Evolutionary conservation across 495 filamentous ascomycete genomes (phyloP).

Genomic region (Neurospora cerealis): DNA sequence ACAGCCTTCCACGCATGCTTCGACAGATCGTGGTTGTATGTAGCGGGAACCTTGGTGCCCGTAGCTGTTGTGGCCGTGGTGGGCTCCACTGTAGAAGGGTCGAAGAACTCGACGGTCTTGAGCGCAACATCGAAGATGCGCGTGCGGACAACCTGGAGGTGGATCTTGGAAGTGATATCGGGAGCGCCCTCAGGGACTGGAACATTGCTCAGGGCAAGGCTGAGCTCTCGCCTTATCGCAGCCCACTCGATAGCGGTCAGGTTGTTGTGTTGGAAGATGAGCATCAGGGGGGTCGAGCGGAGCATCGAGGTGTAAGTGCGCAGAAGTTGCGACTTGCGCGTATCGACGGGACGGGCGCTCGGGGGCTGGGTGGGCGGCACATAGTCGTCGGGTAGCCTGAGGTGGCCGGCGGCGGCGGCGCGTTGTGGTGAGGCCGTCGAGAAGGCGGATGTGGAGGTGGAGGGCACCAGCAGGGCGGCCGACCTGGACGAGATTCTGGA

Average conservation of each 20-base stretch:
- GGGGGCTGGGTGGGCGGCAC: conserved; percentile 72
- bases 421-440: conserved; percentile 21
- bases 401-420: conserved; percentile 27
- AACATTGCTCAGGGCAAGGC: conserved; percentile 54
- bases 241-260: conserved; percentile 80
- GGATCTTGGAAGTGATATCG: conserved; percentile 42
- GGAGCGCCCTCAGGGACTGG: conserved; percentile 4
- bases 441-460: conserved; percentile 5
- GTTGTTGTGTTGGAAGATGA: conserved; percentile 97
- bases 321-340: conserved; percentile 90
- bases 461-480: conserved; percentile 10
- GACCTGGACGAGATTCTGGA: conserved; percentile 11
- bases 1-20: conserved; percentile 54
- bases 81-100: conserved; percentile 37
- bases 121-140: conserved; percentile 79
- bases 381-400: conserved; percentile 45
- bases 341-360: conserved; percentile 74
- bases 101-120: conserved; percentile 77
- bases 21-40: conserved; percentile 66
- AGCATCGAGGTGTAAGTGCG: conserved; percentile 89
- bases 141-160: conserved; percentile 75
- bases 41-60: conserved; percentile 31
- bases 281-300: conserved; percentile 75
- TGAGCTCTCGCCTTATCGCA: conserved; percentile 73
- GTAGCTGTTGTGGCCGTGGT: conserved; percentile 10